Base-by-base conservation (phyloP, 495 filamentous ascomycete genomes). In the Parathielavia hyrcaniae region DNA sequence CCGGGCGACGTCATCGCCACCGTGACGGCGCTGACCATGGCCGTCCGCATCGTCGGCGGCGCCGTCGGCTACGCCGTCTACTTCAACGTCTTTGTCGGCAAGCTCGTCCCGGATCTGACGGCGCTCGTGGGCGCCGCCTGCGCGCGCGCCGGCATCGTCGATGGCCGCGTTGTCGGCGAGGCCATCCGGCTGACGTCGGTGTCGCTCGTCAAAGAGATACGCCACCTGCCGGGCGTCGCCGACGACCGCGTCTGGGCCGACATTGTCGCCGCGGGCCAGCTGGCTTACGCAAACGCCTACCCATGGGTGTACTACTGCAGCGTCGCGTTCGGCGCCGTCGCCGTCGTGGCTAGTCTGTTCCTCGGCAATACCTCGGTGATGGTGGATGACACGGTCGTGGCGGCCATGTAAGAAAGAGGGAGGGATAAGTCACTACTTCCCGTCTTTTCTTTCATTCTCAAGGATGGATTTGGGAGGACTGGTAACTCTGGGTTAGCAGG, bases 1-100 rank as follows among this genome's bases (percentile, higher is more conserved):
- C 83, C 85, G 6, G 81, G 83, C 67, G 85, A 88, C 55, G 71
- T 88, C 1, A 87, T 90, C 63, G 86, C 86, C 49, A 89, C 86
- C 17, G 79, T 89, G 50, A 82, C 86, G 13, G 84, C 86, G 12
- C 72, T 90, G n/a, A 87, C 86, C 2, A 82, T 89, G 50, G 80
- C 84, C 22, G 83, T 89, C 58, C 84, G 86, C 49, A 83, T 87
- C 53, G 76, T 88, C 36, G 86, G 86, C 36, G 86, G 86, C 38
- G 74, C 81, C 35, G 82, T 90, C 53, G 86, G 86, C 44, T 90
- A 88, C 67, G 80, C 79, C 22, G 79, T 85, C 57, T 90, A 90
- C 77, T 89, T 84, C 78, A 90, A 88, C 65, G 77, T 90, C 62
- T 90, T 88, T 72, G 68, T 81, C 61, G 77, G 77, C 61, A 87